Percentiles rank a stretch among this genome's conserved stretches.
Evolutionary conservation across 2,329 filamentous ascomycete species (phyloP).

Genomic region (Claviceps cyperi): DNA sequence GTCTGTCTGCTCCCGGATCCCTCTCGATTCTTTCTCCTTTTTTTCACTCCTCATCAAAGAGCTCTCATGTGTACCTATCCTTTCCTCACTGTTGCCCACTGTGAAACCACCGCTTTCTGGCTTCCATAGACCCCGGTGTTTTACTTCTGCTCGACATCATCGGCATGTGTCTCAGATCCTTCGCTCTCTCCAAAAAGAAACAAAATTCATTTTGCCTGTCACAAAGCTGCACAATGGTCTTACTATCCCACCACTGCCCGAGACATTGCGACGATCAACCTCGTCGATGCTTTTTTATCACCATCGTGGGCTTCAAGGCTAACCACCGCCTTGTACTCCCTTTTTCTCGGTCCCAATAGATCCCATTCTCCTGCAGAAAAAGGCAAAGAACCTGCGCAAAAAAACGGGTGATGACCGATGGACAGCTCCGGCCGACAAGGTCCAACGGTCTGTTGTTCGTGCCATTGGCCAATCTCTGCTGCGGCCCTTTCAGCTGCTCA

Average conservation of each 20-base stretch:
- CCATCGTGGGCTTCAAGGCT: neutral
- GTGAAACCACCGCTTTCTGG: neutral
- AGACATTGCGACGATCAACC: neutral
- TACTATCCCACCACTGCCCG: neutral
- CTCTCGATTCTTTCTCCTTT: neutral
- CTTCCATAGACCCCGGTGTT: neutral
- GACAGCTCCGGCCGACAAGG: slow-evolving; percentile 62
- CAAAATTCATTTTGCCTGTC: neutral
- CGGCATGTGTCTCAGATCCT: slow-evolving; percentile 1
- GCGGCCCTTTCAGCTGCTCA: slow-evolving; percentile 65
- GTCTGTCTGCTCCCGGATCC: too few species aligned
- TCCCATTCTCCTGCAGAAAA: slow-evolving; percentile 56
- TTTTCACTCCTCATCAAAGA: neutral
- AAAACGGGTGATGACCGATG: slow-evolving; percentile 67
- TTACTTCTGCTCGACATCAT: neutral
- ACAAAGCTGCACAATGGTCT: neutral
- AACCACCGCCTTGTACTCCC: neutral
- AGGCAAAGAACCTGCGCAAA: slow-evolving; percentile 54
- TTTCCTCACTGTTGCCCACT: neutral
- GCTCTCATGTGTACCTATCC: neutral
- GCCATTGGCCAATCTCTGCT: slow-evolving; percentile 46
- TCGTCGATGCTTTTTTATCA: neutral
- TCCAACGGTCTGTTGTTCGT: slow-evolving; percentile 48
- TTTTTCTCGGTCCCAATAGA: slow-evolving; percentile 20
- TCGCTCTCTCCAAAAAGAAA: neutral